phyloP scores from a whole-genome alignment of 2,329 filamentous ascomycete genomes.

The Orbilia javanica region DNA sequence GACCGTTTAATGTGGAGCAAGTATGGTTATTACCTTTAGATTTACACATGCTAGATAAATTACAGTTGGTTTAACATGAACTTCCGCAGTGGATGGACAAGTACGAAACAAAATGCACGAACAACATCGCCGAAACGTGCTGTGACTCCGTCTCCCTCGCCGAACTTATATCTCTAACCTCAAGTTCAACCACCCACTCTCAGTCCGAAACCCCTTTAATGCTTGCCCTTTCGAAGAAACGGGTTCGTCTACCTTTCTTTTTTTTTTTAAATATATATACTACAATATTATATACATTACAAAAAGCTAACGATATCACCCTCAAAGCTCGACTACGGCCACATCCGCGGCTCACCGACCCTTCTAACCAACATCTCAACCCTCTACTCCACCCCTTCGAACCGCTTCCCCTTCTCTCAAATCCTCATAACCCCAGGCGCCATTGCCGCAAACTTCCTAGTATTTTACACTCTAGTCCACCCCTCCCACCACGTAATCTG shows the following conservation, averaged over 20 bases:
- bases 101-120: slow-evolving; percentile 71
- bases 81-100: slow-evolving; percentile 73
- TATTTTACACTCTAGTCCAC: slow-evolving; percentile 78
- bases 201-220: slow-evolving; percentile 57
- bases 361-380: slow-evolving; percentile 75
- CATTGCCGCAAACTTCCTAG: slow-evolving; percentile 86
- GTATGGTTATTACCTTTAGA: slow-evolving; percentile 66
- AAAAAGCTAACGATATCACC: slow-evolving; percentile 62
- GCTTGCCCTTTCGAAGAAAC: slow-evolving; percentile 58
- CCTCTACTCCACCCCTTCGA: slow-evolving; percentile 73
- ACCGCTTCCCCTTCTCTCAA: slow-evolving; percentile 70
- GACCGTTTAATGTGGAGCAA: slow-evolving; percentile 78
- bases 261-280: background rate
- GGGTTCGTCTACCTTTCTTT: slow-evolving; percentile 31
- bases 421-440: slow-evolving; percentile 83
- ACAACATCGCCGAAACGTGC: slow-evolving; percentile 85
- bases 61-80: background rate
- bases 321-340: slow-evolving; percentile 76
- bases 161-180: slow-evolving; percentile 72
- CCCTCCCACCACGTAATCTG: slow-evolving; percentile 86
- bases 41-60: background rate
- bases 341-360: slow-evolving; percentile 76
- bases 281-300: background rate
- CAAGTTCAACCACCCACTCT: slow-evolving; percentile 60
- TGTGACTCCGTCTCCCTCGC: slow-evolving; percentile 79